Percentiles rank a stretch among this genome's conserved stretches.
phyloP scores from a whole-genome alignment of 2,329 filamentous ascomycete species.

The Xylaria arbuscula region DNA sequence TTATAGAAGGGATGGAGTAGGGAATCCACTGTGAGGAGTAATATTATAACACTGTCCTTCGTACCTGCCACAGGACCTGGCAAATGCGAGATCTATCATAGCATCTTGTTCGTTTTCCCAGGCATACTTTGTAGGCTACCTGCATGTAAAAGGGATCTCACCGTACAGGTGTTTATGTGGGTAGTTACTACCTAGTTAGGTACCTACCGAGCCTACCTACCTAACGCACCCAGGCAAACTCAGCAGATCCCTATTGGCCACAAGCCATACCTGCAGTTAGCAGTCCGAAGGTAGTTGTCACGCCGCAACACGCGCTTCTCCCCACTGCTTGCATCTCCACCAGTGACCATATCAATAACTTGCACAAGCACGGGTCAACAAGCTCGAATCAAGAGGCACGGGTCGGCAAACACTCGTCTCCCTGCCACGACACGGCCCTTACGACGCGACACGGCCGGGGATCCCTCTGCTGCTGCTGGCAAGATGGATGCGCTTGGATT shows the following conservation, averaged over 20 bases:
- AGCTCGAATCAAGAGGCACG: no score
- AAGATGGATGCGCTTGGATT: conserved; percentile 49
- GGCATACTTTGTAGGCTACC: no score
- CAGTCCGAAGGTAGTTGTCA: no score
- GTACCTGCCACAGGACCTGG: no score
- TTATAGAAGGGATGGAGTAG: no score
- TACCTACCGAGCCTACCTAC: not conserved
- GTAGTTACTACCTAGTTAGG: not conserved
- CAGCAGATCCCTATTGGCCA: not conserved
- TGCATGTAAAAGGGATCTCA: no score
- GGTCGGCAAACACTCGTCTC: not conserved
- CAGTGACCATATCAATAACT: conserved; percentile 8
- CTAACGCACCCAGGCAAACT: not conserved
- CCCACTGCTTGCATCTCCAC: conserved; percentile 3
- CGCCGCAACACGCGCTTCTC: conserved; percentile 11
- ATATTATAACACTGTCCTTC: no score
- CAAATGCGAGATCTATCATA: no score
- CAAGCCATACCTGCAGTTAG: not conserved
- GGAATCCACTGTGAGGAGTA: no score
- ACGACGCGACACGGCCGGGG: not conserved
- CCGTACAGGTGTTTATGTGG: no score
- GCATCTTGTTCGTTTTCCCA: no score
- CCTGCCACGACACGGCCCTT: not conserved
- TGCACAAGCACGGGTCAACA: not conserved
- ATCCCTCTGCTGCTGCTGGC: not conserved